Evolutionary conservation across 1,284 basidiomycete genomes (phyloP).

Genomic region (Leccinum pallidistipes): DNA sequence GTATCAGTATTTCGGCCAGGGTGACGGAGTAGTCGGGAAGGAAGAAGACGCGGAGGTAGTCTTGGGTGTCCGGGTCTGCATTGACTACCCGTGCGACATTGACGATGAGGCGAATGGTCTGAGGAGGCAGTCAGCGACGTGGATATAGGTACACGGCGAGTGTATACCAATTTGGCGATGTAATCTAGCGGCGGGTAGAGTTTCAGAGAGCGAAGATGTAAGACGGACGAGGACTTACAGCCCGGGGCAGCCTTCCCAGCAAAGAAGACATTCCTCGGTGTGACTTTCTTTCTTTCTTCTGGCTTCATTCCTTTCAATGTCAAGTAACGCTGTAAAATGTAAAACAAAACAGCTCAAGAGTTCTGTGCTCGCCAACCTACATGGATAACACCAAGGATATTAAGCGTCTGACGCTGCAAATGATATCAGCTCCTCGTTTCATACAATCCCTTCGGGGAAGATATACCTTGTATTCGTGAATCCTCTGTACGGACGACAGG

Average conservation of each 20-base stretch:
- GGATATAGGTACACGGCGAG: neutral
- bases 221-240: conserved; percentile 47
- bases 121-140: conserved; percentile 6
- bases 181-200: conserved; percentile 48
- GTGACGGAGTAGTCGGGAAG: conserved; percentile 88
- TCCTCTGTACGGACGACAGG: conserved; percentile 43
- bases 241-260: conserved; percentile 87
- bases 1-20: conserved; percentile 87
- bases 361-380: conserved; percentile 41
- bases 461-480: conserved; percentile 82
- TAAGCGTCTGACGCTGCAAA: conserved; percentile 75
- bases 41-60: conserved; percentile 84
- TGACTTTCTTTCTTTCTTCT: conserved; percentile 76
- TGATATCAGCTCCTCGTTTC: neutral
- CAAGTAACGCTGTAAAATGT: conserved; percentile 66
- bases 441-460: neutral
- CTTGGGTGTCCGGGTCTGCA: conserved; percentile 81
- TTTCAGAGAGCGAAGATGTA: conserved; percentile 7
- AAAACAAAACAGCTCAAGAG: neutral
- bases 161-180: conserved; percentile 70
- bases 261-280: conserved; percentile 84
- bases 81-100: conserved; percentile 87
- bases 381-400: conserved; percentile 85
- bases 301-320: conserved; percentile 76
- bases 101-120: conserved; percentile 91